Evolutionary conservation across 1,284 basidiomycete species (phyloP), one percentile per base, ranked within the genome.

Genomic region (Gymnopus androsaceus): DNA sequence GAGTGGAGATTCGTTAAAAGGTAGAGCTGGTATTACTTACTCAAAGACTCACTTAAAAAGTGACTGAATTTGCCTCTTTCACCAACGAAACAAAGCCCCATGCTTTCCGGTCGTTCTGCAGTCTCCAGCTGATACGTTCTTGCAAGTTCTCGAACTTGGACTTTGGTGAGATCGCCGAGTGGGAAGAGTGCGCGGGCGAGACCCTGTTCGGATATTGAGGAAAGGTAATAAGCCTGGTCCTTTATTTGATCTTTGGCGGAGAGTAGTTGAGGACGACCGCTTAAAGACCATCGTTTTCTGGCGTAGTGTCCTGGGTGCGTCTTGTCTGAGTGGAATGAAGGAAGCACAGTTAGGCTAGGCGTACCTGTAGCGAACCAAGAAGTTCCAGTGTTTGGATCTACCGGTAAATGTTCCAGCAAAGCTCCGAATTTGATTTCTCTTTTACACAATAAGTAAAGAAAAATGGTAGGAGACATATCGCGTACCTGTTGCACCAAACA

Each of bases 31-130:
- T 30, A 11, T 33, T 17, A 17, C 12, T 12, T 15, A 30, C 7
- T 46, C 15, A 45, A 58, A 17, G 30, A 12, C 45, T 54, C 58
- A 93, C 94, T 81, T 46, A 96, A 71, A 66, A 95, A 96, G 14
- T 83, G 74, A 41, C 80, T 78, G 65, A 96, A 96, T 51, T 76
- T 81, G 15, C 80, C 78, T 64, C 87, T 84, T 71, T 95, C 83
- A 12, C 95, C 96, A 7, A 98, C 88, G 63, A 98, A 98, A 67
- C 96, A 98, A n/a, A 98, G 82, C 0, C 96, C 96, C 89, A 98
- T 96, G 69, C 92, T 95, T 68, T 99, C 96, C 21, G 79, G 79
- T 53, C 93, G 80, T 1, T 82, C 76, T 1, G 94, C 92, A 0
- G 91, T 97, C 2, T 89, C 87, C 9, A 99, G 73, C 0, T 69